Base-by-base conservation (phyloP, 108 stramenopile species). In the Nitzschia inconspicua region DNA sequence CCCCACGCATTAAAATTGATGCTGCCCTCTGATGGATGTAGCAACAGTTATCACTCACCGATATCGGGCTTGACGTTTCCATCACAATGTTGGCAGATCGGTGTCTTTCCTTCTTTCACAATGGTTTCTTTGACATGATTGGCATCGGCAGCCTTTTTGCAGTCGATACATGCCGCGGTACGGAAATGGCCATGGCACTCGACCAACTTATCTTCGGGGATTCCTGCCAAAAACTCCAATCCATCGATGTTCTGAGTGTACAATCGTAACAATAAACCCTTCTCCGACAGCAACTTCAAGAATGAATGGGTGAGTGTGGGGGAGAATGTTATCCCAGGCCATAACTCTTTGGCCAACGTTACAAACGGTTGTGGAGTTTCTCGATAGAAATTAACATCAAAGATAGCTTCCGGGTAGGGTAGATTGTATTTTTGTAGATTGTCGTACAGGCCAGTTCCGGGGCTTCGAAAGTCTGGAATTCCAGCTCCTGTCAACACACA, bases 161-260 rank as follows among this genome's bases (percentile, higher is more conserved):
- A 88, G 2, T 47, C 27, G 23, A 66, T 78, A 55, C 87, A 88
- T 0, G 77, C 65, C 2, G 82, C 66, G 1, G 82, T 77, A 10
- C 84, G 82, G 46, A 96, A 89, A 49, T 83, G 78, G n/a, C 95
- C 95, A 66, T 96, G 95, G 43, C 89, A 90, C 64, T 94, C 89
- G 28, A 96, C 77, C 56, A 91, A 48, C 60, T 70, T 64, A 2
- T 93, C 89, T 43, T 77, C 56, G 37, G 77, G n/a, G 13, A 68
- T 41, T 2, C 55, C 59, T 25, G 60, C 66, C 25, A 80, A 31
- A 24, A 68, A 50, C 50, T 96, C 96, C 39, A 96, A 63, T 42
- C 85, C 85, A 59, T 96, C 95, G 67, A 96, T 94, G 64, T 96
- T 96, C 59, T 96, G 97, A 10, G 93, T 88, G 47, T 89, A 95